These are phyloP conservation scores for Jatropha multifida DNA, from an alignment of 441 rosid genomes.

Conservation along the genomic window DNA sequence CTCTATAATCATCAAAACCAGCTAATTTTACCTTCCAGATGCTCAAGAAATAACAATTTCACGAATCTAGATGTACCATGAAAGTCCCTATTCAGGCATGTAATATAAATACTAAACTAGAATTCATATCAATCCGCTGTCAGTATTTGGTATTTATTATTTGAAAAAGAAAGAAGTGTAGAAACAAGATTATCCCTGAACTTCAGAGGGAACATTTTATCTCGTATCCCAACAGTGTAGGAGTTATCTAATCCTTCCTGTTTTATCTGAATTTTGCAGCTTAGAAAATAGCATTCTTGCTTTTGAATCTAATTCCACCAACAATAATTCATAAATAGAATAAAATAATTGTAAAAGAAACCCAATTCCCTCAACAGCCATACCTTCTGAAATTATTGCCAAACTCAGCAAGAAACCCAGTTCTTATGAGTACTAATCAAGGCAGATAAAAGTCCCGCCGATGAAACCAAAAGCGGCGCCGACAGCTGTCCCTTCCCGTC, in stretches of 20 bases:
- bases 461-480: slow-evolving; percentile 52
- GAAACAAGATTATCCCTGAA: background rate
- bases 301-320: background rate
- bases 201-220: background rate
- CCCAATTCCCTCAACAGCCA: slow-evolving; percentile 1
- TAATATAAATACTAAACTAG: background rate
- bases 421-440: slow-evolving; percentile 85
- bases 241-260: background rate
- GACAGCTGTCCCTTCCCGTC: slow-evolving; percentile 69
- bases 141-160: slow-evolving; percentile 9
- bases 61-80: background rate
- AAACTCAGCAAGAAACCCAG: slow-evolving; percentile 72
- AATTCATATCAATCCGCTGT: background rate
- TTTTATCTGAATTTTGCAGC: slow-evolving; percentile 9
- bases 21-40: background rate
- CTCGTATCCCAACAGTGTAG: background rate
- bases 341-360: background rate
- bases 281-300: background rate
- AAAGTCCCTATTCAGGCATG: too few species aligned
- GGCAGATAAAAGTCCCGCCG: slow-evolving; percentile 84
- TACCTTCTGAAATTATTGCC: slow-evolving; percentile 20
- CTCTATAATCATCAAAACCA: background rate
- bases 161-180: background rate
- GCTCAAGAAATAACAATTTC: background rate
- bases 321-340: background rate